Percentiles rank a stretch among this genome's conserved stretches.
These are phyloP conservation scores for Claviceps spartinae DNA, from an alignment of 2,329 filamentous ascomycete species.

Conservation along the genomic window DNA sequence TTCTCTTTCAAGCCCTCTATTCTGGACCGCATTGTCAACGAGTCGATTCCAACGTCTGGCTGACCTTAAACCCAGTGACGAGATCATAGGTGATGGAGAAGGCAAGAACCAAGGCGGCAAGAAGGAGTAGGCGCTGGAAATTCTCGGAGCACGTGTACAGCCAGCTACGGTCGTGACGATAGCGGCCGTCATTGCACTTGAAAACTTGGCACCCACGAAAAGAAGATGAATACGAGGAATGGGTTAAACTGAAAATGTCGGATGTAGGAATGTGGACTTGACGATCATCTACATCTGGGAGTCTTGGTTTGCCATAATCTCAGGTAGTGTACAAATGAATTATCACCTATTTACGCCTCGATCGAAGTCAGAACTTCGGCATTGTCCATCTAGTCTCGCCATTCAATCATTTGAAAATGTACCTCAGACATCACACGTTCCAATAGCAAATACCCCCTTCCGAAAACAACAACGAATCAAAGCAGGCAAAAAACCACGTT, in stretches of 20 bases:
- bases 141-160: not conserved
- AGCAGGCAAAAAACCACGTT: not conserved
- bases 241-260: not conserved
- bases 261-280: conserved; percentile 6
- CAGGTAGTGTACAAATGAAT: conserved; percentile 27
- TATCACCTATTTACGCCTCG: conserved; percentile 8
- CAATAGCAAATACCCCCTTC: not conserved
- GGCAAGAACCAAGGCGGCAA: conserved; percentile 54
- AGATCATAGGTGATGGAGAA: conserved; percentile 38
- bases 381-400: conserved; percentile 3
- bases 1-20: too few relatives aligned
- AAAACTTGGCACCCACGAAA: not conserved
- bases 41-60: conserved; percentile 3
- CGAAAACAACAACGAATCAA: not conserved
- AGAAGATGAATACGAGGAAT: not conserved
- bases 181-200: not conserved
- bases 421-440: conserved; percentile 1
- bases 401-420: conserved; percentile 4
- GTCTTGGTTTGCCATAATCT: conserved; percentile 14
- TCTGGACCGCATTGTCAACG: conserved; percentile 7
- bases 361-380: conserved; percentile 6
- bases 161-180: not conserved
- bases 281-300: conserved; percentile 10
- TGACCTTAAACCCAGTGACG: conserved; percentile 42
- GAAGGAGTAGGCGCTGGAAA: conserved; percentile 16